Evolutionary conservation across 2,329 filamentous ascomycete species (phyloP), one percentile per base, ranked within the genome.

Genomic region (Pleomassaria siparia): DNA sequence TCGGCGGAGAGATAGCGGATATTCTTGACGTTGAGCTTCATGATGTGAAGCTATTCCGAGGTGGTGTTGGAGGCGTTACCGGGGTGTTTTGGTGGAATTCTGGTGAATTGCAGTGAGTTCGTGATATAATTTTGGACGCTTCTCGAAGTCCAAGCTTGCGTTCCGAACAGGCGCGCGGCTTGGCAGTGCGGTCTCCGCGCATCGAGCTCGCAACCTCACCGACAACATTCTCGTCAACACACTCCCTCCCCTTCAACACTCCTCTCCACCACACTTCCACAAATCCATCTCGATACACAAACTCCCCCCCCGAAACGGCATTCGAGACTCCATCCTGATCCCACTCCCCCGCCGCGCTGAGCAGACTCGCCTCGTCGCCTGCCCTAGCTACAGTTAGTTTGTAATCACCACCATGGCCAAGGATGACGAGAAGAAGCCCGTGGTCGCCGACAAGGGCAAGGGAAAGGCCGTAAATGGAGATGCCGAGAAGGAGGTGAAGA

Each of bases 1-100:
- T 97, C 94, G 13, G 84, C 76, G 42, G 88, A 87, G 71, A 99
- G 83, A 74, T 99, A 92, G 70, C 95, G 91, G 76, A 99, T 86
- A 41, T 89, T 87, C 71, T 91, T 91, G 41, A 92, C 91, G 71
- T 99, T 91, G 71, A 99, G 84, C 79, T 94, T 95, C 94, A 99
- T 99, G 55, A 24, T 57, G 50, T 36, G 40, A 33, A 29, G 25
- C 41, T 47, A n/a, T 44, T 40, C 26, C 36, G 42, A 21, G 8
- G 29, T 25, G 33, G 12, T 36, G 36, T 21, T 40, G 48, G 29
- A 49, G 28, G 40, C 7, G 43, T 44, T 57, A 47, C 45, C 44
- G 47, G 53, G 46, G 22, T 12, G 33, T n/a, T n/a, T n/a, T n/a
- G n/a, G n/a, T n/a, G n/a, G n/a, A n/a, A n/a, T n/a, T n/a, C n/a